phyloP scores from a whole-genome alignment of 1,284 basidiomycete genomes.

The Austroboletus niveus region DNA sequence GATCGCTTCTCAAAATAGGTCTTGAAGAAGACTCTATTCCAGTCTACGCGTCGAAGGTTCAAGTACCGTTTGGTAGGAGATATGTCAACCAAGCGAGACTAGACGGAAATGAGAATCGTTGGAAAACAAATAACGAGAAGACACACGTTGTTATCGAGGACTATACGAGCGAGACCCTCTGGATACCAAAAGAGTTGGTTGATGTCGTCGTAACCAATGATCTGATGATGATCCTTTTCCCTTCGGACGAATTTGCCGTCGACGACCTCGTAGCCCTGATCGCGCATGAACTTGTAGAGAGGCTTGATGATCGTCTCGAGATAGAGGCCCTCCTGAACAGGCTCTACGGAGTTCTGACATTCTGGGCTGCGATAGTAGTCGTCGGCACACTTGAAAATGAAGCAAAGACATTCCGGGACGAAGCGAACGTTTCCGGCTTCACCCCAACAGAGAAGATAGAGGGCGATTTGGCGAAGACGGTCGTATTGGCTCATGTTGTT shows the following conservation, averaged over 20 bases:
- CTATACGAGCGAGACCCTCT: constrained; percentile 92
- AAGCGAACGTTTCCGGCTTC: constrained; percentile 98
- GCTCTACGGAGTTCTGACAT: constrained; percentile 93
- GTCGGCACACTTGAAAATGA: constrained; percentile 99
- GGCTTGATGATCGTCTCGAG: constrained; percentile 93
- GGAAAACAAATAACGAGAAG: not conserved
- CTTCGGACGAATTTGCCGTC: constrained; percentile 94
- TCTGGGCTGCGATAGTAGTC: constrained; percentile 99
- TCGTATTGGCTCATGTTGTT: constrained; percentile 99
- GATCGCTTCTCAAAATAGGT: constrained; percentile 96
- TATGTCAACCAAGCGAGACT: constrained; percentile 88
- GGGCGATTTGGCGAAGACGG: constrained; percentile 91
- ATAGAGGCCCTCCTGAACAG: constrained; percentile 94
- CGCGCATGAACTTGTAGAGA: constrained; percentile 93
- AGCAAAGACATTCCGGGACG: constrained; percentile 95
- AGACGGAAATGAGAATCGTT: constrained; percentile 10
- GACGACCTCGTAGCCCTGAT: constrained; percentile 95
- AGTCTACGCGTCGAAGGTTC: constrained; percentile 88
- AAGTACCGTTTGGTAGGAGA: constrained; percentile 89
- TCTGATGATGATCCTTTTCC: constrained; percentile 93
- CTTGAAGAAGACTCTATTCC: constrained; percentile 94
- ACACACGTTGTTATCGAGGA: constrained; percentile 81
- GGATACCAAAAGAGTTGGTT: constrained; percentile 99
- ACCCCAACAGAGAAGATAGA: constrained; percentile 97
- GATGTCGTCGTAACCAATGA: constrained; percentile 99